phyloP scores from a whole-genome alignment of 352 stramenopile genomes.

The Pythium insidiosum region DNA sequence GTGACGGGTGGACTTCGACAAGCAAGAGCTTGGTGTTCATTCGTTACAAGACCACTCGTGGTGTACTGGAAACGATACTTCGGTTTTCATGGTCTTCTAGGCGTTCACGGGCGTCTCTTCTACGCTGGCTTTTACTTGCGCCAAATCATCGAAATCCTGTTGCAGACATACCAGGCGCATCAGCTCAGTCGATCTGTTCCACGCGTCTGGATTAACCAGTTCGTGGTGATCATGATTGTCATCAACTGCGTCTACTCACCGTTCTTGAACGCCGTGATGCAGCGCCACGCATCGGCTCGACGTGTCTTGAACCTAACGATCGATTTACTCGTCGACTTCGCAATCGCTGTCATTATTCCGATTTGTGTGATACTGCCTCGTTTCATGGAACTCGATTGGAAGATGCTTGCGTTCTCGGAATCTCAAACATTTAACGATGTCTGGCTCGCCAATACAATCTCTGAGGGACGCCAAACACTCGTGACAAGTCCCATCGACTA shows the following conservation, averaged over 20 bases:
- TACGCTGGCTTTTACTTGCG: slow-evolving; percentile 5
- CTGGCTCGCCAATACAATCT: background rate
- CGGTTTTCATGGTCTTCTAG: background rate
- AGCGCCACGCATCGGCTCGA: background rate
- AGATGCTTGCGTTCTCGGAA: background rate
- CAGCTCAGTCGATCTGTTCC: slow-evolving; percentile 5
- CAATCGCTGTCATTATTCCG: background rate
- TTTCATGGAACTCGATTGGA: background rate
- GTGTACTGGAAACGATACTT: too few relatives aligned
- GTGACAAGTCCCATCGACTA: slow-evolving; percentile 1
- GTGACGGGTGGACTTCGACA: too few relatives aligned
- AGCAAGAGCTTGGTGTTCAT: too few relatives aligned
- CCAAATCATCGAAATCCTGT: slow-evolving; percentile 3
- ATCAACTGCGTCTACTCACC: slow-evolving; percentile 8
- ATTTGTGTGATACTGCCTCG: background rate
- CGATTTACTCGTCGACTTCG: slow-evolving; percentile 1
- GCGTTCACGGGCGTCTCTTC: slow-evolving; percentile 3
- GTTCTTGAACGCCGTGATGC: background rate
- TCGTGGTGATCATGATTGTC: slow-evolving; percentile 3
- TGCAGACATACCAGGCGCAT: slow-evolving; percentile 13
- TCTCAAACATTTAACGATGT: background rate
- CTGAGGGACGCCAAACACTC: background rate
- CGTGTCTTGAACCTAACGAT: background rate
- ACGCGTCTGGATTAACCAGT: slow-evolving; percentile 2
- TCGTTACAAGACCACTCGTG: too few relatives aligned